phyloP scores from a whole-genome alignment of 768 basidiomycete genomes.

The Leccinum disarticulatum region DNA sequence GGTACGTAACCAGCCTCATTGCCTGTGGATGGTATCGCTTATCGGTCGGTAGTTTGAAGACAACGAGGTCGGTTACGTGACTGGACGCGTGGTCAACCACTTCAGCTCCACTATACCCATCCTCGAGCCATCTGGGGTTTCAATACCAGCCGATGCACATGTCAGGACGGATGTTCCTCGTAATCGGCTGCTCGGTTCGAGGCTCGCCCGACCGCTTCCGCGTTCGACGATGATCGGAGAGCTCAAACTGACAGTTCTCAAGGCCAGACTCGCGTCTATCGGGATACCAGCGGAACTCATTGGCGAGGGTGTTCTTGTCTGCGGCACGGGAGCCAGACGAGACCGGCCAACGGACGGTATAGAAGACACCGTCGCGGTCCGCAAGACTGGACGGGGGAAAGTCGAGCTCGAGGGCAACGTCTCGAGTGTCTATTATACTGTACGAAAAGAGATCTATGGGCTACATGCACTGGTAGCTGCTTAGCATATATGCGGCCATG shows the following conservation, averaged over 20 bases:
- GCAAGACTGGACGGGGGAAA: conserved; percentile 81
- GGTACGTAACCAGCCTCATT: conserved; percentile 46
- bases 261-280: conserved; percentile 69
- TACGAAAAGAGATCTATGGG: conserved; percentile 86
- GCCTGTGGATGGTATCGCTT: conserved; percentile 1
- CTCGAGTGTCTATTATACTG: conserved; percentile 85
- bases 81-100: conserved; percentile 81
- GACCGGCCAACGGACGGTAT: conserved; percentile 42
- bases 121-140: conserved; percentile 64
- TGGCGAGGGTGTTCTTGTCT: conserved; percentile 96
- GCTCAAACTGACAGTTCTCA: conserved; percentile 86
- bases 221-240: conserved; percentile 97
- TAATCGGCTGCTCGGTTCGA: conserved; percentile 59
- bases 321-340: conserved; percentile 60
- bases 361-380: conserved; percentile 78
- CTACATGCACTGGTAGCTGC: conserved; percentile 88
- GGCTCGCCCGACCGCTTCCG: conserved; percentile 66
- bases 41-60: conserved; percentile 78
- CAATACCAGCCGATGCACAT: conserved; percentile 26
- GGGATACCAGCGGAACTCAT: conserved; percentile 90
- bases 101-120: conserved; percentile 87
- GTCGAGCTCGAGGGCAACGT: conserved; percentile 90
- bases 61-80: conserved; percentile 92
- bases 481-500: conserved; percentile 22
- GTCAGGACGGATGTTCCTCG: conserved; percentile 24